Conservation (phyloP, 306 rosid genomes). For the Parietaria judaica region DNA sequence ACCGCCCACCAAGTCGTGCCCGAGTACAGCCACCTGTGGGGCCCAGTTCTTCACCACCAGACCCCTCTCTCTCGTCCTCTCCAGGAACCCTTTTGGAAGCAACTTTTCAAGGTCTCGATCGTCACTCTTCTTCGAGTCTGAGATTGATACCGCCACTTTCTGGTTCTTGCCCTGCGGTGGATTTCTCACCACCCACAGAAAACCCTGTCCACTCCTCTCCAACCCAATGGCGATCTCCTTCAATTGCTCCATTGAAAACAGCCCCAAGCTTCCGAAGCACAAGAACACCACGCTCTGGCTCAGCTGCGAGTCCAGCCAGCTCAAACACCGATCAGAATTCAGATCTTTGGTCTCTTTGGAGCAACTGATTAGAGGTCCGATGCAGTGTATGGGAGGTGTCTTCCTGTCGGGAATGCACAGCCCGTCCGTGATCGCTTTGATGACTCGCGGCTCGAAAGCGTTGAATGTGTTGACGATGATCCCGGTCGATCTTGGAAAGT, state of each 20-base stretch:
- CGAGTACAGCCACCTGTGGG: constrained; percentile 40
- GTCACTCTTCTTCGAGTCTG: not conserved
- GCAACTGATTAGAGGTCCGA: not conserved
- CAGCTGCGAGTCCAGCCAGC: constrained; percentile 50
- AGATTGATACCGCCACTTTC: constrained; percentile 13
- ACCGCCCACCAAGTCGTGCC: constrained; percentile 53
- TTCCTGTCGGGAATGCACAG: not conserved
- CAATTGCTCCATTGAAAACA: constrained; percentile 32
- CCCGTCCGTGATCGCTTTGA: not conserved
- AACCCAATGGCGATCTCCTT: constrained; percentile 47
- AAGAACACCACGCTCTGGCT: constrained; percentile 44
- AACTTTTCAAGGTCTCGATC: constrained; percentile 30
- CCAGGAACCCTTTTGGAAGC: constrained; percentile 43
- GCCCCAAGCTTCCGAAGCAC: constrained; percentile 55
- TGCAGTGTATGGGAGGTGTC: not conserved
- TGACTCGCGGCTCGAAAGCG: constrained; percentile 17
- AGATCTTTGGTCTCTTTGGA: not conserved
- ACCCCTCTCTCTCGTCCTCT: constrained; percentile 35
- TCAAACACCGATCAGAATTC: not conserved
- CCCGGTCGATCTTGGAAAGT: constrained; percentile 21
- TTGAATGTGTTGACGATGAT: constrained; percentile 32
- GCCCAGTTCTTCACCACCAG: constrained; percentile 48
- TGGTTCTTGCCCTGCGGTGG: constrained; percentile 23
- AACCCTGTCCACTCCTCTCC: constrained; percentile 43
- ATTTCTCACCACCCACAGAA: constrained; percentile 49